Conservation (phyloP, 164 flowering plant genomes). For the Brasenia schreberi region DNA sequence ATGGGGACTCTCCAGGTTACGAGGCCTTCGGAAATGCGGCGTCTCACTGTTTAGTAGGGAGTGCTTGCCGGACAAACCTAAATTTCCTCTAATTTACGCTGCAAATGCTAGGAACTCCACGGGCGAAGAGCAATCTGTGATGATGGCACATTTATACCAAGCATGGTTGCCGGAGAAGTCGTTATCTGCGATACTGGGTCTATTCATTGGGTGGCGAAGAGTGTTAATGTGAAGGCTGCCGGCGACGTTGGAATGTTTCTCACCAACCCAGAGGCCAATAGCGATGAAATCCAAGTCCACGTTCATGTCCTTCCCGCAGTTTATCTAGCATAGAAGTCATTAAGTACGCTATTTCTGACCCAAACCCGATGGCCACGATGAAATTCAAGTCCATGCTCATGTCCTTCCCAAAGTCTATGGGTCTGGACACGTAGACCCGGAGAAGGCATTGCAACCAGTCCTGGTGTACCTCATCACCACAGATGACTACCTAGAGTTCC, state of each 20-base stretch:
- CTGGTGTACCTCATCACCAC: constrained; percentile 1
- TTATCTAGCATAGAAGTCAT: constrained; percentile 47
- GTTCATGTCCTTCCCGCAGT: constrained; percentile 51
- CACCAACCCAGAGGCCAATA: constrained; percentile 40
- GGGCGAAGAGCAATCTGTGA: constrained; percentile 36
- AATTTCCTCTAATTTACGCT: constrained; percentile 40
- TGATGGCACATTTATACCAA: constrained; percentile 33
- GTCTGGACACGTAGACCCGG: constrained; percentile 3
- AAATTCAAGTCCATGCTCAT: constrained; percentile 62
- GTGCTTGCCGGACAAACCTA: constrained; percentile 12
- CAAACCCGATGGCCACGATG: constrained; percentile 47
- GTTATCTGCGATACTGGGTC: constrained; percentile 6
- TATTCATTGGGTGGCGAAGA: constrained; percentile 35
- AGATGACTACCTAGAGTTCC: constrained; percentile 2
- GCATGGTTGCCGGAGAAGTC: constrained; percentile 62
- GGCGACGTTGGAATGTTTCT: constrained; percentile 85
- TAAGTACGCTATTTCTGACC: constrained; percentile 28
- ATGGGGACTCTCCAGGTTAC: constrained; percentile 70
- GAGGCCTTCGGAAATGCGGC: constrained; percentile 62
- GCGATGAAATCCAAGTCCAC: constrained; percentile 69
- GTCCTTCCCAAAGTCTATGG: constrained; percentile 1
- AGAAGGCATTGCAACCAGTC: constrained; percentile 1
- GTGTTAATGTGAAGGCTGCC: constrained; percentile 24
- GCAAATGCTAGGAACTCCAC: constrained; percentile 37
- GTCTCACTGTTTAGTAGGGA: constrained; percentile 61